Percentiles rank a stretch among this genome's conserved stretches.
phyloP scores from a whole-genome alignment of 2,329 filamentous ascomycete species.

The Talaromyces sp. region DNA sequence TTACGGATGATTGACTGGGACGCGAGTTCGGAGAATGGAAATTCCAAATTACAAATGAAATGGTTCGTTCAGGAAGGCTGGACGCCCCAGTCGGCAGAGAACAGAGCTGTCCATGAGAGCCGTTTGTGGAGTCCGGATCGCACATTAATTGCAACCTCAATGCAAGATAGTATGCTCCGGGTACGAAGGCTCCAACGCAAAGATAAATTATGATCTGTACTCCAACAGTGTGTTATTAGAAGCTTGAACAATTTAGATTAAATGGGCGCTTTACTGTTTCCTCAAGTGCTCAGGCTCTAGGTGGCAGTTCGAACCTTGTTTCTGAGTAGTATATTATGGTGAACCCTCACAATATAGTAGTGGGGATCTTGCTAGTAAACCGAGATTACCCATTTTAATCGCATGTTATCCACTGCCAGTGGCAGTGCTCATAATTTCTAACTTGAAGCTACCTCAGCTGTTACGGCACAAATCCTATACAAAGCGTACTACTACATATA shows the following conservation, averaged over 20 bases:
- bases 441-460: too few species aligned
- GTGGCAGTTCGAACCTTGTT: too few species aligned
- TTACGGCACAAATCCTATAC: too few species aligned
- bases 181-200: conserved; percentile 20
- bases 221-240: not conserved
- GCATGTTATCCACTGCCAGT: too few species aligned
- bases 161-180: conserved; percentile 55
- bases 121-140: conserved; percentile 49
- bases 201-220: conserved; percentile 25
- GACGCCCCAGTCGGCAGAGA: conserved; percentile 48
- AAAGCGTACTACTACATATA: too few species aligned
- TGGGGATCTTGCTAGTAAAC: too few species aligned
- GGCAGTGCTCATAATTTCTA: too few species aligned
- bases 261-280: not conserved
- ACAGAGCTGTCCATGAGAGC: conserved; percentile 52
- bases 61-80: conserved; percentile 57
- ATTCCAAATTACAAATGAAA: conserved; percentile 32
- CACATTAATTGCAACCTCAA: conserved; percentile 49
- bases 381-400: too few species aligned
- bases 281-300: too few species aligned
- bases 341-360: too few species aligned
- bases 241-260: not conserved
- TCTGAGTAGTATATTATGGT: too few species aligned
- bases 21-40: conserved; percentile 1
- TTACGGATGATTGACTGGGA: conserved; percentile 47